Conservation (phyloP, 1,139 yeast species). For the Debaryomyces singareniensis region DNA sequence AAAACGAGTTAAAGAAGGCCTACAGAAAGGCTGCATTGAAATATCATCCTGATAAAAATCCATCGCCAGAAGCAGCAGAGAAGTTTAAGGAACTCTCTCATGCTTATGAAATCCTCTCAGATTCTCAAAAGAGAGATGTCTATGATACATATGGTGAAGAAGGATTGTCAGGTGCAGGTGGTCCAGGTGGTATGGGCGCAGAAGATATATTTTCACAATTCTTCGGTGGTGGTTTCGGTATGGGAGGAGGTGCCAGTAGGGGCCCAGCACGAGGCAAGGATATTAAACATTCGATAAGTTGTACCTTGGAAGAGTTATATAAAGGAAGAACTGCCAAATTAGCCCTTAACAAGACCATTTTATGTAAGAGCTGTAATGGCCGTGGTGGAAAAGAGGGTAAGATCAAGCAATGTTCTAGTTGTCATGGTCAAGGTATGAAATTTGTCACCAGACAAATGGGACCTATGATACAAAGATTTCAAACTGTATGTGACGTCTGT, state of each 20-base stretch:
- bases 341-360: slow-evolving; percentile 85
- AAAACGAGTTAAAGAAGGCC: slow-evolving; percentile 85
- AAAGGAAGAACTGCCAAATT: slow-evolving; percentile 93
- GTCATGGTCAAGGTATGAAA: slow-evolving; percentile 88
- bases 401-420: slow-evolving; percentile 78
- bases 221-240: slow-evolving; percentile 63
- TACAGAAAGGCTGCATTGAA: slow-evolving; percentile 90
- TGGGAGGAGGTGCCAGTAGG: slow-evolving; percentile 51
- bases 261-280: slow-evolving; percentile 91
- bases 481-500: slow-evolving; percentile 90
- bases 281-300: slow-evolving; percentile 80
- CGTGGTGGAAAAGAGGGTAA: slow-evolving; percentile 93
- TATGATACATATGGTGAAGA: slow-evolving; percentile 92
- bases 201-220: slow-evolving; percentile 91
- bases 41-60: slow-evolving; percentile 89
- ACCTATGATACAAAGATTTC: slow-evolving; percentile 97
- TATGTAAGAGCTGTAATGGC: slow-evolving; percentile 88
- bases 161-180: slow-evolving; percentile 76
- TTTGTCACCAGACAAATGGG: slow-evolving; percentile 98
- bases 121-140: slow-evolving; percentile 78
- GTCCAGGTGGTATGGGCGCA: slow-evolving; percentile 63
- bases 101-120: slow-evolving; percentile 86
- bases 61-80: slow-evolving; percentile 84
- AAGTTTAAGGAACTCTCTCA: slow-evolving; percentile 88
- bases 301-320: slow-evolving; percentile 87